Conservation (phyloP, 768 basidiomycete species). For the Termitomyces heimii region DNA sequence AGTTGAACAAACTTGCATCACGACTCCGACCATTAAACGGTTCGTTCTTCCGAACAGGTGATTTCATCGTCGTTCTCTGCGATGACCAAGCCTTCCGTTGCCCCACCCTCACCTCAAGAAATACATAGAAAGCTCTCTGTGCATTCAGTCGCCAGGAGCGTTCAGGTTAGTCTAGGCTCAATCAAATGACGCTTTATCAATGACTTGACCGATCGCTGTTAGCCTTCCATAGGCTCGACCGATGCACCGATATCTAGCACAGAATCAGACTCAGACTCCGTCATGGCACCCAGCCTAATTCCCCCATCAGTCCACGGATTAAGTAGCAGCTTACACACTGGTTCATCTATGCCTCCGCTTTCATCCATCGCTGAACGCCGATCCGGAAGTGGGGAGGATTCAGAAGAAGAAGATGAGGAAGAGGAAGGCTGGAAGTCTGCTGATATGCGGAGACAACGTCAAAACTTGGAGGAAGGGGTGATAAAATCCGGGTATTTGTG, state of each 20-base stretch:
- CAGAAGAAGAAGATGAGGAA: conserved; percentile 73
- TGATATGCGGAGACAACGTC: conserved; percentile 34
- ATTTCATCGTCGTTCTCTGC: conserved; percentile 26
- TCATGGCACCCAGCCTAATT: conserved; percentile 47
- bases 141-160: conserved; percentile 51
- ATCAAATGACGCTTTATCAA: conserved; percentile 10
- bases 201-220: conserved; percentile 1
- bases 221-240: conserved; percentile 17
- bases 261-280: conserved; percentile 84
- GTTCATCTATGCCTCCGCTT: conserved; percentile 45
- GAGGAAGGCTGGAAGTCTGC: conserved; percentile 61
- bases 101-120: conserved; percentile 83
- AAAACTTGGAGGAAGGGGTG: conserved; percentile 56
- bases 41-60: background rate
- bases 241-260: conserved; percentile 52
- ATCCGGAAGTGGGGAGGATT: conserved; percentile 68
- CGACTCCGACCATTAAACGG: conserved; percentile 1
- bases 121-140: conserved; percentile 81
- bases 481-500: conserved; percentile 91
- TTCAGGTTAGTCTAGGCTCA: conserved; percentile 31
- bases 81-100: conserved; percentile 20
- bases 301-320: conserved; percentile 28
- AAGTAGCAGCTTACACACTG: conserved; percentile 21
- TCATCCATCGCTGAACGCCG: conserved; percentile 75
- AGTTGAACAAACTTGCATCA: conserved; percentile 1